Conservation (phyloP, 768 basidiomycete genomes). For the Hypholoma sublateritium region DNA sequence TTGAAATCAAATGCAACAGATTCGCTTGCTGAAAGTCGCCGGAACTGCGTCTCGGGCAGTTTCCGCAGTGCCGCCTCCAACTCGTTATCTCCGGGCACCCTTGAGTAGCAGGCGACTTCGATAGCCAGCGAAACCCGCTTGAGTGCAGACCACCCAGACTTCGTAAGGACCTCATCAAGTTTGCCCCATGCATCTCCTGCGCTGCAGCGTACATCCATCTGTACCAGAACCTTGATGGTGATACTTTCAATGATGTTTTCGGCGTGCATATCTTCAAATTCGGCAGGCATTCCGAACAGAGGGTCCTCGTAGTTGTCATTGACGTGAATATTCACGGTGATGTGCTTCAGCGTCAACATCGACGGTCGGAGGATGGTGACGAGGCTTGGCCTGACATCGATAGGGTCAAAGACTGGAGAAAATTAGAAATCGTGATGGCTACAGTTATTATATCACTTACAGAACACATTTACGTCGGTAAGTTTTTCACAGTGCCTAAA, state of each 20-base stretch:
- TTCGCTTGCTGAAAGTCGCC: neutral
- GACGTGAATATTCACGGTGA: neutral
- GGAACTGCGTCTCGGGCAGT: slow-evolving; percentile 8
- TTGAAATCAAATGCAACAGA: neutral
- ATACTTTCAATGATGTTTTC: slow-evolving; percentile 4
- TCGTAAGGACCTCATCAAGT: slow-evolving; percentile 2
- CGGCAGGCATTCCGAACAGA: neutral
- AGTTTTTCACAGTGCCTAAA: neutral
- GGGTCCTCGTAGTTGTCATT: neutral
- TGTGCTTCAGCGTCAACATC: neutral
- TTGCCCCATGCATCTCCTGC: slow-evolving; percentile 6
- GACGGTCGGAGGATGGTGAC: neutral
- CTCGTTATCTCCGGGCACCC: neutral
- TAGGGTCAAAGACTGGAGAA: neutral
- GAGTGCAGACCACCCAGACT: slow-evolving; percentile 3
- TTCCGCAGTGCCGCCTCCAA: slow-evolving; percentile 1
- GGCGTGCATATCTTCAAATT: slow-evolving; percentile 4
- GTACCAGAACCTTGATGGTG: neutral
- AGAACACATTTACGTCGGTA: neutral
- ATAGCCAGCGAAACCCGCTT: slow-evolving; percentile 6
- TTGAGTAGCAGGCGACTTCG: neutral
- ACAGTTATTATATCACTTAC: neutral
- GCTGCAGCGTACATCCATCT: neutral
- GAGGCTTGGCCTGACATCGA: neutral
- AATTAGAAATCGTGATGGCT: neutral